Conservation (phyloP, 176 grass and related monocot genomes). For the Rhynchospora pubera region DNA sequence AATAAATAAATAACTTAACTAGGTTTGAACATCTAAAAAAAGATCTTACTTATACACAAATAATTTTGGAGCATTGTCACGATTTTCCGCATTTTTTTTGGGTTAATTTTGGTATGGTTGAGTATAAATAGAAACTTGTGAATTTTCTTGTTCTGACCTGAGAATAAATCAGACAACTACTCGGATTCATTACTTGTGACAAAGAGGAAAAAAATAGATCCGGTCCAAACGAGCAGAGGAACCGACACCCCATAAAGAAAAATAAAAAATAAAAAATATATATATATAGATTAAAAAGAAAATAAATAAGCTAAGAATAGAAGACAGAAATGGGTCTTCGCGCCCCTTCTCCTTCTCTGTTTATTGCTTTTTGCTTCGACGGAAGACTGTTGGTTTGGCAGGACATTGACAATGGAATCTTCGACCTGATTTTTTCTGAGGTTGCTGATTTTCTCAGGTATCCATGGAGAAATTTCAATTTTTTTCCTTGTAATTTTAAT, state of each 20-base stretch:
- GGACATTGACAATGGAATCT: not conserved
- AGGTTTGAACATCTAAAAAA: too few species aligned
- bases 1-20: too few species aligned
- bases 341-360: not conserved
- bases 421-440: not conserved
- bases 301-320: slow-evolving; percentile 14
- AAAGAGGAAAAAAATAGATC: not conserved
- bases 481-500: not conserved
- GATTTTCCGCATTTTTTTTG: too few species aligned
- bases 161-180: not conserved
- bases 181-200: not conserved
- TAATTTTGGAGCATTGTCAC: too few species aligned
- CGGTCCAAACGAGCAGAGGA: not conserved
- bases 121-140: not conserved
- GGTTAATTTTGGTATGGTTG: not conserved
- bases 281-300: not conserved
- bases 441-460: not conserved
- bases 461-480: too few species aligned
- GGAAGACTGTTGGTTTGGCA: not conserved
- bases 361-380: slow-evolving; percentile 1
- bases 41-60: too few species aligned
- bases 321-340: not conserved
- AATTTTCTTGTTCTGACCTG: not conserved
- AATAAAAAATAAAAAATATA: not conserved
- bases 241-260: slow-evolving; percentile 1